Evolutionary conservation across 2,329 filamentous ascomycete genomes (phyloP), one percentile per base, ranked within the genome.

Genomic region (Verruconis gallopava): DNA sequence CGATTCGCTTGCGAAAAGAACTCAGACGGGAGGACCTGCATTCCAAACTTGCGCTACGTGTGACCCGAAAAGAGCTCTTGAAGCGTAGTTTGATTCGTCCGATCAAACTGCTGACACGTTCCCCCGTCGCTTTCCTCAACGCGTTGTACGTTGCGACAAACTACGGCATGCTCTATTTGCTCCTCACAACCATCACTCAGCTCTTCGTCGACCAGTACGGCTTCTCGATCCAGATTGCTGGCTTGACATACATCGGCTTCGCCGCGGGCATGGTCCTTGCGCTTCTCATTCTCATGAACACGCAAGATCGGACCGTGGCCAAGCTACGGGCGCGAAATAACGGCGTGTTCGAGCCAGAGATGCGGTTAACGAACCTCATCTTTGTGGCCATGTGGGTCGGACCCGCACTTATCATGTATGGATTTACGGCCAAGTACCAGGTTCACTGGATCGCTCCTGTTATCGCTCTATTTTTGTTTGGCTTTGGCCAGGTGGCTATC

Each of bases 331-430:
- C 38, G 15, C 44, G 46, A 34, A 52, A 52, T 37, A 40, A 42
- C 18, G 51, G 50, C 14, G 35, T 49, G 13, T 51, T 51, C 40
- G 48, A 52, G 32, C 50, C 50, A 21, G 51, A 54, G 40, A 51
- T 51, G 21, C 38, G 43, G 3, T 18, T 44, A 12, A 15, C 6
- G 37, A 38, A 38, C 13, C 14, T 40, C 3, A 38, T 44, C 5
- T 44, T 15, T 15, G 17, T 37, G 6, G 38, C 30, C n/a, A 15
- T 13, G n/a, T 25, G 49, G 41, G 47, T 54, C 9, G 46, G 49
- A 0, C 21, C 50, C 1, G 53, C 53, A 2, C 44, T 58, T 2
- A 52, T 58, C 20, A 46, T 50, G 37, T 58, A 58, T 42, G 55
- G 52, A 21, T 58, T 54, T 54, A 44, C 51, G 2, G 50, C 50